phyloP scores from a whole-genome alignment of 805 yeast genomes.

The Isabelozyma rhagii region DNA sequence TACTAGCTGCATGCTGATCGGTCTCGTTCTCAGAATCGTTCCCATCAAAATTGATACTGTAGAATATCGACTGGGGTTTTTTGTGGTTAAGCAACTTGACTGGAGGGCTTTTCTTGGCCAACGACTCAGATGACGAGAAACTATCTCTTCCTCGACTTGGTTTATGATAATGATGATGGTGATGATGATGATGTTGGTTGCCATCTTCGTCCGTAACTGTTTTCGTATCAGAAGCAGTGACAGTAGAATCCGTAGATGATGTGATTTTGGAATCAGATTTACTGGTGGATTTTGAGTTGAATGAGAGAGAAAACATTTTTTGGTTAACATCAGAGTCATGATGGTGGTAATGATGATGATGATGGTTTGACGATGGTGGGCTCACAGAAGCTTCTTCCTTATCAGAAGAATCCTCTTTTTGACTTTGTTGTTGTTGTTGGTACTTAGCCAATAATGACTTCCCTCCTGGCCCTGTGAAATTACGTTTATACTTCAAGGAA shows the following conservation, averaged over 20 bases:
- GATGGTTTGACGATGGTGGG: neutral
- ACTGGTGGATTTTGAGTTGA: neutral
- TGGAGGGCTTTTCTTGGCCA: no score
- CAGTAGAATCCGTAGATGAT: neutral
- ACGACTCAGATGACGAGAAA: neutral
- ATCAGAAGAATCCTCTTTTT: neutral
- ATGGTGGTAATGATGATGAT: neutral
- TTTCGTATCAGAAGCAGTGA: neutral
- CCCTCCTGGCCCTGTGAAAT: constrained; percentile 6
- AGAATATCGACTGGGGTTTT: neutral
- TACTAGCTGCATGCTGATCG: constrained; percentile 11
- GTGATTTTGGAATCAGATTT: neutral
- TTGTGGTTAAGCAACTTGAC: neutral
- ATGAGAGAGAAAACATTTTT: neutral
- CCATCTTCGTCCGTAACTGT: neutral
- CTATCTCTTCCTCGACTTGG: neutral
- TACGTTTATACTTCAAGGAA: constrained; percentile 18
- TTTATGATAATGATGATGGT: neutral
- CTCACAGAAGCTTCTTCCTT: constrained; percentile 4
- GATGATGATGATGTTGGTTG: neutral
- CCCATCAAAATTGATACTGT: neutral
- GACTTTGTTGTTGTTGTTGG: constrained; percentile 2
- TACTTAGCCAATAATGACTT: constrained; percentile 14
- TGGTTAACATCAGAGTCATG: neutral
- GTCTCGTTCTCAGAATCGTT: neutral